A percentile compares a stretch with the other conserved stretches of the same genome.
Conservation (phyloP, 345 rosid species). For the Salix brachista region DNA sequence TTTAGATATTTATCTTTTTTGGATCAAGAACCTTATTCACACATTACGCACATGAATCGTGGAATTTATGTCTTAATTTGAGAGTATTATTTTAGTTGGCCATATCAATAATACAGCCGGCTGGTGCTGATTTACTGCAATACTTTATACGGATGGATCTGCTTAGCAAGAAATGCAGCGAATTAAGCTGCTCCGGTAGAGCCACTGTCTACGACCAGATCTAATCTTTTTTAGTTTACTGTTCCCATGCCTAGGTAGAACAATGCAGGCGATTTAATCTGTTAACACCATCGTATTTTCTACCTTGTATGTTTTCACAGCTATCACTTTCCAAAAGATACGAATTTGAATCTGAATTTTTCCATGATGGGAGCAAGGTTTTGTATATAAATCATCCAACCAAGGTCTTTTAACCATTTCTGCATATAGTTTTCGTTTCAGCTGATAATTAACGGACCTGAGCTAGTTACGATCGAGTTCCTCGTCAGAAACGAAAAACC, state of each 20-base stretch:
- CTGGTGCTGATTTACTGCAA: too few species aligned
- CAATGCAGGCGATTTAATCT: neutral
- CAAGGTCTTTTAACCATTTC: too few species aligned
- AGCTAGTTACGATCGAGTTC: too few species aligned
- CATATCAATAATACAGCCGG: neutral
- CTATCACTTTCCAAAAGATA: neutral
- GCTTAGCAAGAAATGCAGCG: neutral
- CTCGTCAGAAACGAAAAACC: too few species aligned
- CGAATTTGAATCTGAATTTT: neutral
- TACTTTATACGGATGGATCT: neutral
- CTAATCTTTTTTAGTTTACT: neutral
- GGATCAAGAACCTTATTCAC: neutral
- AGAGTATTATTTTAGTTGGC: neutral
- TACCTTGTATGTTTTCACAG: neutral
- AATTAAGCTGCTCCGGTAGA: neutral
- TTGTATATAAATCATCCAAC: too few species aligned
- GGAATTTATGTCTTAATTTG: neutral
- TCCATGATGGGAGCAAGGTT: neutral
- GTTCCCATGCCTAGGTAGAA: neutral
- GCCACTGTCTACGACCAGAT: conserved; percentile 2
- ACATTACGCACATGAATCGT: neutral
- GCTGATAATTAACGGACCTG: too few species aligned
- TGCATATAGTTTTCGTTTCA: too few species aligned
- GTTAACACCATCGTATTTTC: neutral
- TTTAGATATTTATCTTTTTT: too few species aligned